Conservation (phyloP, 1,139 yeast genomes). For the Williopsis jadinii region DNA sequence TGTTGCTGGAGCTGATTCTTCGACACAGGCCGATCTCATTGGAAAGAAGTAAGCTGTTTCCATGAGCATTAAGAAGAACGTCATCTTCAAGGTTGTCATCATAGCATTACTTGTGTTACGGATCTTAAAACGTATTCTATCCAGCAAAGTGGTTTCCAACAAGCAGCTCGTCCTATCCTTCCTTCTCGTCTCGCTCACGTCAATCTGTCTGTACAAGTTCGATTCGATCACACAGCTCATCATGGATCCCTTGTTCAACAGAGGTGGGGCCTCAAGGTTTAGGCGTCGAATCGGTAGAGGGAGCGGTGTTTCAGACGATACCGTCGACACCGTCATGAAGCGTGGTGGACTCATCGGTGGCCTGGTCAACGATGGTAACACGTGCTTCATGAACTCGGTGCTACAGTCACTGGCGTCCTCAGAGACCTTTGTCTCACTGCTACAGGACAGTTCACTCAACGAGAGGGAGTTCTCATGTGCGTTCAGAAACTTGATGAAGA, state of each 20-base stretch:
- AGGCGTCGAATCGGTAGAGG: too few species aligned
- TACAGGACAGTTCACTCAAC: slow-evolving; percentile 32
- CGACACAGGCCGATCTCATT: too few species aligned
- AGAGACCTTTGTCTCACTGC: slow-evolving; percentile 48
- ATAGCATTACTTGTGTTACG: too few species aligned
- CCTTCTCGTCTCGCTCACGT: background rate
- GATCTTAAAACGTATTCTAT: background rate
- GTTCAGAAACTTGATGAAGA: slow-evolving; percentile 41
- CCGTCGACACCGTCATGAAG: slow-evolving; percentile 19
- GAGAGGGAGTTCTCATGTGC: slow-evolving; percentile 46
- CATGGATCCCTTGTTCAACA: slow-evolving; percentile 1
- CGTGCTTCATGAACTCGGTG: slow-evolving; percentile 91
- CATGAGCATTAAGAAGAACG: too few species aligned
- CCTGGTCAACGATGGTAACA: slow-evolving; percentile 80
- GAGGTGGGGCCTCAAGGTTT: too few species aligned
- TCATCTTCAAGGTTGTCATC: too few species aligned
- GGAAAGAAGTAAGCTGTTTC: too few species aligned
- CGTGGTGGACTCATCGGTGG: slow-evolving; percentile 81
- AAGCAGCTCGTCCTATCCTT: background rate
- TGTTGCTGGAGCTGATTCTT: too few species aligned
- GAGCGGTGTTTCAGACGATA: too few species aligned
- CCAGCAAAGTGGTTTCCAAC: background rate
- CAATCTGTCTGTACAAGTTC: background rate
- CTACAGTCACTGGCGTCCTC: slow-evolving; percentile 80
- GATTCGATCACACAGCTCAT: background rate